Conservation (phyloP, 2,329 filamentous ascomycete genomes). For the Rutstroemia sp. region DNA sequence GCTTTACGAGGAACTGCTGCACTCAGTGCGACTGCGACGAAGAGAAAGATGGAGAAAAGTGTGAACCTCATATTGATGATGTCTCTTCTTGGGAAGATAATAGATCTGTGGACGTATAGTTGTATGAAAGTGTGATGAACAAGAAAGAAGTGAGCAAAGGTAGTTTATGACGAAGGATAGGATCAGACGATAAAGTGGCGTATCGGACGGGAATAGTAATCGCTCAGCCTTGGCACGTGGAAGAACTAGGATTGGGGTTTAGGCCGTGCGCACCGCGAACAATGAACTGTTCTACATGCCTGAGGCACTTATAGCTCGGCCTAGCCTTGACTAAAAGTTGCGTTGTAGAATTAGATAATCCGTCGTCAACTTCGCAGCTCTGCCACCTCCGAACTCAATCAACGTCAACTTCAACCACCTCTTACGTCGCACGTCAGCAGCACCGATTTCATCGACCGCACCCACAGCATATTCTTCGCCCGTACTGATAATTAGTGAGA, state of each 20-base stretch:
- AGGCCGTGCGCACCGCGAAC: too few relatives aligned
- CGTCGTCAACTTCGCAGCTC: too few relatives aligned
- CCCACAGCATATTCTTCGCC: background rate
- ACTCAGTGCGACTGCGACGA: slow-evolving; percentile 55
- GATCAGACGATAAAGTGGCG: too few relatives aligned
- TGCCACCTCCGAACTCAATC: background rate
- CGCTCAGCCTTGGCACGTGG: too few relatives aligned
- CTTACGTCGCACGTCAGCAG: too few relatives aligned
- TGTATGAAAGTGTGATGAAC: background rate
- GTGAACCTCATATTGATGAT: slow-evolving; percentile 54
- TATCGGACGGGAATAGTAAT: too few relatives aligned
- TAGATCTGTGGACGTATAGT: background rate
- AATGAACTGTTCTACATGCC: too few relatives aligned
- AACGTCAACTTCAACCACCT: background rate
- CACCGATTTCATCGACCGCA: background rate
- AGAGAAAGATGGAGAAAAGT: slow-evolving; percentile 46
- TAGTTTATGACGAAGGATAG: too few relatives aligned
- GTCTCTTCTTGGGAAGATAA: background rate
- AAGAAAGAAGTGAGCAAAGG: too few relatives aligned
- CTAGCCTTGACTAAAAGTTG: too few relatives aligned
- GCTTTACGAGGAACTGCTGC: slow-evolving; percentile 50
- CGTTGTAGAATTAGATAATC: background rate
- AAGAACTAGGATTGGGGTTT: too few relatives aligned
- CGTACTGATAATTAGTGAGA: background rate
- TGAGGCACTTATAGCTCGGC: background rate